phyloP scores from a whole-genome alignment of 2,329 filamentous ascomycete species.

The Fusarium fracticaudum region DNA sequence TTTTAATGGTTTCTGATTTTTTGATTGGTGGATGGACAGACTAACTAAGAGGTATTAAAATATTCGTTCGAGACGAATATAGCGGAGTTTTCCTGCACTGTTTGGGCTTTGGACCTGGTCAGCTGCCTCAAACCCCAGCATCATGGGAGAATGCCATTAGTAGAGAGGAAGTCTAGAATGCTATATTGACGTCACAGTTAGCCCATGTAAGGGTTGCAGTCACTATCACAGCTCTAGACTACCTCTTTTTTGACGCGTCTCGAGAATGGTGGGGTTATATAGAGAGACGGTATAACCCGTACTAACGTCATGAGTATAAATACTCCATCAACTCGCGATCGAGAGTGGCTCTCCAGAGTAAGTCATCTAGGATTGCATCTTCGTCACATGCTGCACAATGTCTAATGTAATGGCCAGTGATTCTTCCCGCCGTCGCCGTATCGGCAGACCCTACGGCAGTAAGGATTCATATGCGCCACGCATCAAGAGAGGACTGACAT shows the following conservation, averaged over 20 bases:
- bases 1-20: background rate
- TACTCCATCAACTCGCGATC: background rate
- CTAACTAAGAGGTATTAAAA: background rate
- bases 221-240: background rate
- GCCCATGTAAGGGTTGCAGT: background rate
- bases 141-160: background rate
- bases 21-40: accelerated
- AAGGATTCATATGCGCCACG: background rate
- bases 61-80: background rate
- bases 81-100: background rate
- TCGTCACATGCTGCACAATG: background rate
- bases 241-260: background rate
- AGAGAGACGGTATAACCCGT: background rate
- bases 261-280: background rate
- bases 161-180: background rate
- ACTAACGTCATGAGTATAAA: background rate
- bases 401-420: background rate
- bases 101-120: background rate
- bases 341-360: too few species aligned
- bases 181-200: background rate
- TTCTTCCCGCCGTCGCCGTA: background rate
- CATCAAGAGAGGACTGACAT: background rate
- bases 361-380: background rate
- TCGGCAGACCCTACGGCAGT: background rate
- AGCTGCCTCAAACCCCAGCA: background rate